Base-by-base conservation (phyloP, 352 stramenopile genomes). In the Elongisporangium undulatum region DNA sequence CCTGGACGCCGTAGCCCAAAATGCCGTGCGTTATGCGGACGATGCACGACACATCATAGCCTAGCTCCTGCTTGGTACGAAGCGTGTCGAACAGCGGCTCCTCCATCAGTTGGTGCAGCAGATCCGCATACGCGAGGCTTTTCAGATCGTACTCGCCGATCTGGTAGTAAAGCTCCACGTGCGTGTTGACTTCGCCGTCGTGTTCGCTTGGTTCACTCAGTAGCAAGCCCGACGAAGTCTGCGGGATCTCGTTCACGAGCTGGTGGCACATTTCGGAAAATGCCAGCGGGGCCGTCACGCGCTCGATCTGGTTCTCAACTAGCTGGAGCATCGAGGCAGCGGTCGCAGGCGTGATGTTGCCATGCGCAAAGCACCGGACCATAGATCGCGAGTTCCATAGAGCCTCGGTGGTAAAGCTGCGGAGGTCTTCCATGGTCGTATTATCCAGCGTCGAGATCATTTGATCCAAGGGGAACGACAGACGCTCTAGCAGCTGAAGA, bases 31-130 rank as follows among this genome's bases (percentile, higher is more conserved):
- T 94, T 20, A 92, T 68, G 19, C 84, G 82, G 58, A 92, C 79
- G 0, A 74, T 90, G 63, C 89, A 97, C n/a, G 82, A 93, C 12
- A 97, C 88, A 29, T 93, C 84, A 68, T 97, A 97, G 2, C 87
- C 88, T 3, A 97, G 72, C 58, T 96, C 87, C 58, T 96, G 74
- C 64, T 96, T 96, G 1, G 89, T 97, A 23, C 89, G 82, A 21
- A 97, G 64, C 0, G 82, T 86, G 49, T 96, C 86, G 63, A 95
- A 97, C 16, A 96, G 66, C 22, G 89, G 89, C 56, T 97, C 89
- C 49, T 93, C 86, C 86, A 97, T 97, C 53, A 96, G 67, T 51
- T 94, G 78, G 54, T 96, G 82, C 10, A 97, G 63, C 62, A 97
- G 67, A 53, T 96, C 87, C 0, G 79, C 82, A 50, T 90, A 85